phyloP scores from a whole-genome alignment of 2,329 filamentous ascomycete genomes.

The Talaromyces sp. region DNA sequence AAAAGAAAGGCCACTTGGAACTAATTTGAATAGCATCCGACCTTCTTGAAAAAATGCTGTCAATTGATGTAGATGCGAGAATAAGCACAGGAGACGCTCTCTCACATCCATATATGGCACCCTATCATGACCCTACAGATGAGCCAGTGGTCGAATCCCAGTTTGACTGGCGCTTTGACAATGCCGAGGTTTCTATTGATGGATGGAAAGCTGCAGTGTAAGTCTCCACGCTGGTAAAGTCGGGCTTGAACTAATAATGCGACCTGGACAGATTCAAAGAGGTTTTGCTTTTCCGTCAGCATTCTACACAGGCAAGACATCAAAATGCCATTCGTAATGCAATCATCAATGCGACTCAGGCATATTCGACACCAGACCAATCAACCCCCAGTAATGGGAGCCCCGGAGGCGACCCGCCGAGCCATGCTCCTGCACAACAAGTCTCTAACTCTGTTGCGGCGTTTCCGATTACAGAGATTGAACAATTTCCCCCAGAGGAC shows the following conservation, averaged over 20 bases:
- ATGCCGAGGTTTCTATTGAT: conserved; percentile 48
- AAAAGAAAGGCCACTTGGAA: too few species aligned
- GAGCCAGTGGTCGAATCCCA: conserved; percentile 94
- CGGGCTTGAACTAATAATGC: neutral
- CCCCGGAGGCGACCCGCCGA: too few species aligned
- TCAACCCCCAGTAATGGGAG: too few species aligned
- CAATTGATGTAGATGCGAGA: conserved; percentile 92
- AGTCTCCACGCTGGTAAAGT: neutral
- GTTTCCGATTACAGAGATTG: neutral
- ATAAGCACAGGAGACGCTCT: conserved; percentile 83
- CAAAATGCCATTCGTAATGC: neutral
- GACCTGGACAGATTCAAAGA: neutral
- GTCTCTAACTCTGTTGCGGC: neutral
- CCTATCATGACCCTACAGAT: conserved; percentile 95
- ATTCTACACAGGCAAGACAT: neutral
- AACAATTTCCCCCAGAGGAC: neutral
- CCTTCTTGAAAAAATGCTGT: conserved; percentile 91
- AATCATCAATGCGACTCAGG: conserved; percentile 1
- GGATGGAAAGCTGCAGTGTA: conserved; percentile 4
- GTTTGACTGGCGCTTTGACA: conserved; percentile 99
- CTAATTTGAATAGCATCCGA: conserved; percentile 68
- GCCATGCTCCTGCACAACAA: neutral
- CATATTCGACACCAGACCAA: too few species aligned
- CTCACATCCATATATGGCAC: conserved; percentile 86
- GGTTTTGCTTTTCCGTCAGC: conserved; percentile 1